phyloP scores from a whole-genome alignment of 257 asterid species.

The Striga asiatica region DNA sequence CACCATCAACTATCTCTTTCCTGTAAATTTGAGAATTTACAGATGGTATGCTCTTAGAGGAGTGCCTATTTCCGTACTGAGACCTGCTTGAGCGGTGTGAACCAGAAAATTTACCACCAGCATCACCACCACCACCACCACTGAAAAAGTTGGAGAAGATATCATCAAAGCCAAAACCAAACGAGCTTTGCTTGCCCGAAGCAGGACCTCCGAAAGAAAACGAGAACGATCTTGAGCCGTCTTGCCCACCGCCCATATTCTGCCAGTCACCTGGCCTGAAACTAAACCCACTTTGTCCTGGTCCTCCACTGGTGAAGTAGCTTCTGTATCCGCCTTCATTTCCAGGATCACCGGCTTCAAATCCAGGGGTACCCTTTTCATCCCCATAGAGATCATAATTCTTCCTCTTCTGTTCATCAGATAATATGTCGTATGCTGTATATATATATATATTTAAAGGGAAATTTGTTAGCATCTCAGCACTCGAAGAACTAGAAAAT shows the following conservation, averaged over 20 bases:
- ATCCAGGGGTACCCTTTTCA: constrained; percentile 68
- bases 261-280: constrained; percentile 69
- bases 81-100: constrained; percentile 53
- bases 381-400: constrained; percentile 87
- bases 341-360: constrained; percentile 52
- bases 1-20: constrained; percentile 65
- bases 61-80: constrained; percentile 26
- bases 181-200: constrained; percentile 42
- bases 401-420: constrained; percentile 87
- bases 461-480: background rate
- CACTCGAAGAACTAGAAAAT: background rate
- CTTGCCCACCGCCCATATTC: constrained; percentile 77
- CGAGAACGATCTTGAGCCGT: constrained; percentile 64
- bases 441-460: too few relatives aligned
- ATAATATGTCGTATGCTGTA: constrained; percentile 82
- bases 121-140: constrained; percentile 30
- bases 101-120: constrained; percentile 61
- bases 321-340: constrained; percentile 48
- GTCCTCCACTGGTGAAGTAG: constrained; percentile 61
- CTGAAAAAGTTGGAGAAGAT: constrained; percentile 64
- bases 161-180: constrained; percentile 59
- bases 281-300: constrained; percentile 69
- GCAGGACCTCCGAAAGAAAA: constrained; percentile 87
- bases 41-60: constrained; percentile 39
- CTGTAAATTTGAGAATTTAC: constrained; percentile 40